Base-by-base conservation (phyloP, 257 asterid genomes). In the Parsonsia alboflavescens region DNA sequence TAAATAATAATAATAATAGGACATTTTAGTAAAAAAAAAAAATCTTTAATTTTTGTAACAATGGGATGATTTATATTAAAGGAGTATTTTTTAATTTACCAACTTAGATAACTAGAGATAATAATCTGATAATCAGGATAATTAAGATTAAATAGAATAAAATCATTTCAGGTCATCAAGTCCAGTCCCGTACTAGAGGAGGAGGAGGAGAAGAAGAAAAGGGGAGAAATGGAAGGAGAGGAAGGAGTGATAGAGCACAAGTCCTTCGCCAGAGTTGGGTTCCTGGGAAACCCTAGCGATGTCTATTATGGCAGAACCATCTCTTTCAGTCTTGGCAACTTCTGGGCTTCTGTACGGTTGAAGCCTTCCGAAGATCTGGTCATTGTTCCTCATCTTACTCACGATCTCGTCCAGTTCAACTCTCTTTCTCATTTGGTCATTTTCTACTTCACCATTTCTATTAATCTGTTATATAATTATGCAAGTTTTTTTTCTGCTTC, bases 271-370 rank as follows among this genome's bases (percentile, higher is more conserved):
- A 86, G 98, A 58, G 88, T 90, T 24, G 98, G 98, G 62, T 44
- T 92, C 1, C 74, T 90, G 65, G 98, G 98, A 9, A 92, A 92
- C 71, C 98, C 98, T 30, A 92, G 97, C 73, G 98, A 92, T 42
- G 98, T 92, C 4, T 92, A 92, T 79, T 52, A 78, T 42, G 98
- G 98, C 7, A 88, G 91, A 19, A 75, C 98, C 10, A 90, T 90
- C 6, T 90, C 98, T 0, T 84, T 92, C 72, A 88, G 89, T 80
- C 86, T 92, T 49, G 91, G 78, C 30, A 90, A 89, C 45, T 93
- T 93, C 84, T 90, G 91, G 89, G 98, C 96, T 70, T 78, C 89
- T 6, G 98, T 86, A 24, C 88, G 81, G 54, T 77, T 93, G 80
- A 86, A 88, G 79, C 94, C 97, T 41, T 93, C 97, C 0, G 42